These are phyloP conservation scores for Sechiopsis laciniata DNA, from an alignment of 306 rosid species.

Conservation along the genomic window DNA sequence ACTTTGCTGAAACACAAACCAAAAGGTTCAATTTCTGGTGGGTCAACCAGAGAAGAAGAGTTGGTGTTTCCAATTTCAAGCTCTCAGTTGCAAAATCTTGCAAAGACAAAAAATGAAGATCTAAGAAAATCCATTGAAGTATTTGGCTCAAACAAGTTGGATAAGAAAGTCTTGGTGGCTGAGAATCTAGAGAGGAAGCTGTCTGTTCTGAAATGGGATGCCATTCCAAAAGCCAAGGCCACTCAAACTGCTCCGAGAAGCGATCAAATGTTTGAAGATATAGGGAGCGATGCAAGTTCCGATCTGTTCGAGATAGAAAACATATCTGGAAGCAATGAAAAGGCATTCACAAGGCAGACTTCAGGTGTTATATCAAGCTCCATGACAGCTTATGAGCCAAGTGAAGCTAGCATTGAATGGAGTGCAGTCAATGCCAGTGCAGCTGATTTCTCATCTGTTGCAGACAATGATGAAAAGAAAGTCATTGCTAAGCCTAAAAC, in stretches of 20 bases:
- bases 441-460: slow-evolving; percentile 18
- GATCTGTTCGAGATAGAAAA: slow-evolving; percentile 49
- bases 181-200: slow-evolving; percentile 37
- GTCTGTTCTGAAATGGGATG: slow-evolving; percentile 43
- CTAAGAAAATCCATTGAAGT: slow-evolving; percentile 36
- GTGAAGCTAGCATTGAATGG: slow-evolving; percentile 38
- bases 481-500: slow-evolving; percentile 11
- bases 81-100: slow-evolving; percentile 16
- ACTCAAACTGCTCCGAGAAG: slow-evolving; percentile 7
- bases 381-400: slow-evolving; percentile 32
- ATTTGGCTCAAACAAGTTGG: slow-evolving; percentile 32
- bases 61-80: slow-evolving; percentile 22
- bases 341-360: slow-evolving; percentile 22
- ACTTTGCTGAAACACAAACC: slow-evolving; percentile 19
- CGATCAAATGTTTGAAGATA: slow-evolving; percentile 24
- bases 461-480: slow-evolving; percentile 31
- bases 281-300: slow-evolving; percentile 43
- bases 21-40: slow-evolving; percentile 18
- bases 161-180: slow-evolving; percentile 24
- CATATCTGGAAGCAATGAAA: slow-evolving; percentile 23
- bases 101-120: slow-evolving; percentile 21
- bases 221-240: slow-evolving; percentile 38
- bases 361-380: slow-evolving; percentile 27
- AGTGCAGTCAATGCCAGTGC: slow-evolving; percentile 35
- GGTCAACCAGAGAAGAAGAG: slow-evolving; percentile 28